These are phyloP conservation scores for Xanthoconium stramineum DNA, from an alignment of 768 basidiomycete species.

Conservation along the genomic window DNA sequence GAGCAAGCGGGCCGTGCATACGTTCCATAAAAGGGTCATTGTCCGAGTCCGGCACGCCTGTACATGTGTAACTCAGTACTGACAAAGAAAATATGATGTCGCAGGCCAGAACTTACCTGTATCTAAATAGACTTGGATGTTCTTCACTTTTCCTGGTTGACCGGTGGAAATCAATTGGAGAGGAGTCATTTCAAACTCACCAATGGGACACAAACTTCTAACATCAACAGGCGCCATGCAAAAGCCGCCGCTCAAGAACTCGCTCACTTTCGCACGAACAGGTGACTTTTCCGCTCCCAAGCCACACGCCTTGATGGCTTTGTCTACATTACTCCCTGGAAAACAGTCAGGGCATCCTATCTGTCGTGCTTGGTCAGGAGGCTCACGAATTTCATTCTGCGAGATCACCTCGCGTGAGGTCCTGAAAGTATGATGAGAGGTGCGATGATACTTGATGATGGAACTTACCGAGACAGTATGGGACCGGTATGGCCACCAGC, in stretches of 20 bases:
- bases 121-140: constrained; percentile 57
- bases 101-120: constrained; percentile 40
- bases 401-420: constrained; percentile 28
- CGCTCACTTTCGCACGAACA: not conserved
- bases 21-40: constrained; percentile 37
- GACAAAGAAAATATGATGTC: not conserved
- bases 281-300: not conserved
- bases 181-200: not conserved
- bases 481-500: not conserved
- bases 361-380: not conserved
- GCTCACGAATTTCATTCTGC: constrained; percentile 31
- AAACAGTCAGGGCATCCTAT: not conserved
- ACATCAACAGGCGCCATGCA: not conserved
- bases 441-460: not conserved
- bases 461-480: not conserved
- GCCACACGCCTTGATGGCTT: not conserved
- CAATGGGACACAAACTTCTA: not conserved
- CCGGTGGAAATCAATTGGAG: not conserved
- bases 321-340: not conserved
- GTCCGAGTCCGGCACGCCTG: constrained; percentile 29
- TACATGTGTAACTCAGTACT: not conserved
- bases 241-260: not conserved
- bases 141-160: constrained; percentile 21
- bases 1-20: constrained; percentile 52
- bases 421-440: not conserved